Conservation (phyloP, 148 eudicot species). For the Vaccinium vitisidaea region DNA sequence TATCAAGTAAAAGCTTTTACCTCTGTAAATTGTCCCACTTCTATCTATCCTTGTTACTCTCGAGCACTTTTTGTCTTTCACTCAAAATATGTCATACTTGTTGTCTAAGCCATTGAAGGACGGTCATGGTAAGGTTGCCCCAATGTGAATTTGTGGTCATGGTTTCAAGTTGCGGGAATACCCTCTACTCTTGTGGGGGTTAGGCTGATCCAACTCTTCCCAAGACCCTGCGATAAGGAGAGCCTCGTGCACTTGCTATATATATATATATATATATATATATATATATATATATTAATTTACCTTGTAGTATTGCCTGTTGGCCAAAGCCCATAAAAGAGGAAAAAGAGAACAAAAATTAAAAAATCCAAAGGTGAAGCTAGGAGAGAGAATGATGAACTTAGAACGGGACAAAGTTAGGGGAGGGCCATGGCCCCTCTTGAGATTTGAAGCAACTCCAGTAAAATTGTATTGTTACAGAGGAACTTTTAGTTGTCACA, state of each 20-base stretch:
- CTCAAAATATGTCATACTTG: background rate
- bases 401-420: background rate
- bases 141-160: background rate
- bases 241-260: background rate
- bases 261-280: background rate
- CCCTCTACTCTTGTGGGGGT: background rate
- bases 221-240: background rate
- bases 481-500: background rate
- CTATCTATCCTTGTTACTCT: background rate
- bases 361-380: background rate
- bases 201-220: background rate
- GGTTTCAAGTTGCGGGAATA: background rate
- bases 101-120: background rate
- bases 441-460: background rate
- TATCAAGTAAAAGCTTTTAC: background rate
- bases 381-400: background rate
- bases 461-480: background rate
- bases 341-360: background rate
- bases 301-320: background rate
- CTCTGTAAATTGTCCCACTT: background rate
- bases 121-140: background rate
- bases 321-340: background rate
- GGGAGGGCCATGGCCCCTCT: background rate
- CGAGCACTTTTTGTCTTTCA: background rate
- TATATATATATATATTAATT: background rate